A percentile compares a stretch with the other conserved stretches of the same genome.
Conservation (phyloP, 108 stramenopile genomes). For the Nannochloropsis salina region DNA sequence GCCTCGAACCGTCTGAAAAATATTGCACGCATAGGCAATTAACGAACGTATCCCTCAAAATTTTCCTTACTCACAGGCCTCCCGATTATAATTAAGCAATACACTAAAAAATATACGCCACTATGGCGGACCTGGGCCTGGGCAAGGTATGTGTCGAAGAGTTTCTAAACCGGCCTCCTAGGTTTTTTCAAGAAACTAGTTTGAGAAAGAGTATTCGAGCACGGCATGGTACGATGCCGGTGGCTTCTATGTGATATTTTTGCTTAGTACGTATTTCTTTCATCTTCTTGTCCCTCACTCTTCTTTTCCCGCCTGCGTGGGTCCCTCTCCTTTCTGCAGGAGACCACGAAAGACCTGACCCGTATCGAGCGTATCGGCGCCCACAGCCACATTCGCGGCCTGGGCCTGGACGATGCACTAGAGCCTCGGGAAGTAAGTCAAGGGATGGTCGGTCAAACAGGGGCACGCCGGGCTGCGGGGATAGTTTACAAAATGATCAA, state of each 20-base stretch:
- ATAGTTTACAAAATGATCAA: conserved; percentile 77
- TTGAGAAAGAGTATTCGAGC: conserved; percentile 27
- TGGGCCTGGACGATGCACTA: conserved; percentile 90
- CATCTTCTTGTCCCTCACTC: background rate
- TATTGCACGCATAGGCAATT: too few relatives aligned
- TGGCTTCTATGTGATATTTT: background rate
- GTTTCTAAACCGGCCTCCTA: conserved; percentile 1
- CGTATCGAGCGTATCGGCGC: conserved; percentile 97
- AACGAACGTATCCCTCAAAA: too few relatives aligned
- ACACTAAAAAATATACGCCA: background rate
- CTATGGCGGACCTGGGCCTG: conserved; percentile 4
- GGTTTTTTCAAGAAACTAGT: background rate
- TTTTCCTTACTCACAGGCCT: too few relatives aligned
- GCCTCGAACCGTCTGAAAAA: too few relatives aligned
- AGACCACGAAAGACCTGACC: conserved; percentile 61
- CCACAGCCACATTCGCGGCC: conserved; percentile 95
- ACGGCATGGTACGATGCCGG: too few relatives aligned
- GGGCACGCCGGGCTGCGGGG: conserved; percentile 64
- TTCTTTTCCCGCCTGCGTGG: background rate
- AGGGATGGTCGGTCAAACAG: conserved; percentile 62
- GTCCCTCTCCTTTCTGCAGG: conserved; percentile 16
- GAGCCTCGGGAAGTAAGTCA: conserved; percentile 74
- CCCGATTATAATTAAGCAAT: too few relatives aligned
- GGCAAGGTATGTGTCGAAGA: background rate
- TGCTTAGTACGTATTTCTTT: background rate